These are phyloP conservation scores for Paraleonurus japonicus DNA, from an alignment of 257 asterid genomes.

Conservation along the genomic window DNA sequence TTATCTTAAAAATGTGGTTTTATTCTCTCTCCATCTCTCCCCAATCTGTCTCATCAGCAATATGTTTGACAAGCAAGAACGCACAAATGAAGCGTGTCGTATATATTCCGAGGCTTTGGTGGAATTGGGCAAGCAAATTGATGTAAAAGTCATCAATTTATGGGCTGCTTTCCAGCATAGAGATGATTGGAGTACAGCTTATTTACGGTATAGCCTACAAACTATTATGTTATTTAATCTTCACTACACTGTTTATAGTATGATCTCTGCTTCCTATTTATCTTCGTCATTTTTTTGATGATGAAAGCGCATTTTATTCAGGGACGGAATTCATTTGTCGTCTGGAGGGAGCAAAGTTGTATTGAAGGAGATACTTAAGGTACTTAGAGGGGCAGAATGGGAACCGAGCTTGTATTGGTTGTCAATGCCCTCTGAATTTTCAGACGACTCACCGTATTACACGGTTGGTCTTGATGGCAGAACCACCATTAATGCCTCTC, in stretches of 20 bases:
- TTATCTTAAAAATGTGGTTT: not conserved
- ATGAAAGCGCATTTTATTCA: not conserved
- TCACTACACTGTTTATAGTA: not conserved
- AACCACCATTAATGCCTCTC: slow-evolving; percentile 26
- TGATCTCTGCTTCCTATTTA: not conserved
- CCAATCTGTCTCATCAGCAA: slow-evolving; percentile 25
- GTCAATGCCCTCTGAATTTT: slow-evolving; percentile 40
- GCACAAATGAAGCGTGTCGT: slow-evolving; percentile 51
- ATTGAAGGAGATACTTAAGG: slow-evolving; percentile 46
- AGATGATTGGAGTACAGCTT: slow-evolving; percentile 54
- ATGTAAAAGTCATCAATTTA: slow-evolving; percentile 53
- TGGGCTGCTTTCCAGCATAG: slow-evolving; percentile 59
- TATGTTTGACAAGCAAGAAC: slow-evolving; percentile 32
- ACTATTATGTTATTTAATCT: not conserved
- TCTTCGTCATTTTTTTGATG: not conserved
- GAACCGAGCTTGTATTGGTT: slow-evolving; percentile 57
- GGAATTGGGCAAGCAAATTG: slow-evolving; percentile 48
- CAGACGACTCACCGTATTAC: slow-evolving; percentile 39
- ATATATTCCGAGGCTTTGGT: slow-evolving; percentile 59
- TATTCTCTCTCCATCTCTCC: not conserved
- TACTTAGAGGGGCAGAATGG: slow-evolving; percentile 48
- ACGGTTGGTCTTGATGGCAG: slow-evolving; percentile 33
- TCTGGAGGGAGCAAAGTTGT: slow-evolving; percentile 45
- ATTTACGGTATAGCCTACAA: slow-evolving; percentile 35
- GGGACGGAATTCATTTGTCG: slow-evolving; percentile 57